Conservation (phyloP, 2,329 filamentous ascomycete genomes). For the Trichophyton equinum region DNA sequence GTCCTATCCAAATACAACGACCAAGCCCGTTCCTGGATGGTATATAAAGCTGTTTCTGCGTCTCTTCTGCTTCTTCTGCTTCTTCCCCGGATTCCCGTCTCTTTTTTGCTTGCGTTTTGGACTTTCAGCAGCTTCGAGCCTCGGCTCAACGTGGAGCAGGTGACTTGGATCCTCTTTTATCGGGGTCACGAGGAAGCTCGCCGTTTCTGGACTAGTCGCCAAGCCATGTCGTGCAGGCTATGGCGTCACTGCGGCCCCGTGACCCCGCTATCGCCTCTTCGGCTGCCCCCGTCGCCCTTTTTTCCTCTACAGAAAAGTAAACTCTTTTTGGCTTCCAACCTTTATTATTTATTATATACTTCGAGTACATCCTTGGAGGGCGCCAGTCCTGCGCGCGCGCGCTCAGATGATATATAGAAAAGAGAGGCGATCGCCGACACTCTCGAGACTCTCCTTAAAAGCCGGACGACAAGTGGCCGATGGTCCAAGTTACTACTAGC, state of each 20-base stretch:
- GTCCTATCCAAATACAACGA: not conserved
- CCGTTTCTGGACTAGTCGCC: not conserved
- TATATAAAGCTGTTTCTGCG: no score
- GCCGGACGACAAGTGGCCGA: not conserved
- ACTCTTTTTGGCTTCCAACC: no score
- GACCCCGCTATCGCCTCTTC: not conserved
- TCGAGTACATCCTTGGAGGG: no score
- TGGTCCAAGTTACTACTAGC: not conserved
- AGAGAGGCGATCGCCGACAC: no score
- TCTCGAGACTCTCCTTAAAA: not conserved
- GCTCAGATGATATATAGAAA: no score
- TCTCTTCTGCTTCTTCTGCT: no score
- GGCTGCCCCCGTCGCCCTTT: not conserved
- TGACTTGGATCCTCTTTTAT: not conserved
- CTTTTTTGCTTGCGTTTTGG: not conserved
- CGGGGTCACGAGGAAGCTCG: not conserved
- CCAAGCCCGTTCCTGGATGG: no score
- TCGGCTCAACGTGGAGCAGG: not conserved
- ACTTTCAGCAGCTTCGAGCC: not conserved
- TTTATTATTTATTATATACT: no score
- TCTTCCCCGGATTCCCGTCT: not conserved
- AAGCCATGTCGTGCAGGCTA: conserved; percentile 1
- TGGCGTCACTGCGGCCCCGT: not conserved
- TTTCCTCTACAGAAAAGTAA: not conserved
- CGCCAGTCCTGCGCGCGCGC: no score